These are phyloP conservation scores for Dentipellis sp. DNA, from an alignment of 768 basidiomycete genomes.

Conservation along the genomic window DNA sequence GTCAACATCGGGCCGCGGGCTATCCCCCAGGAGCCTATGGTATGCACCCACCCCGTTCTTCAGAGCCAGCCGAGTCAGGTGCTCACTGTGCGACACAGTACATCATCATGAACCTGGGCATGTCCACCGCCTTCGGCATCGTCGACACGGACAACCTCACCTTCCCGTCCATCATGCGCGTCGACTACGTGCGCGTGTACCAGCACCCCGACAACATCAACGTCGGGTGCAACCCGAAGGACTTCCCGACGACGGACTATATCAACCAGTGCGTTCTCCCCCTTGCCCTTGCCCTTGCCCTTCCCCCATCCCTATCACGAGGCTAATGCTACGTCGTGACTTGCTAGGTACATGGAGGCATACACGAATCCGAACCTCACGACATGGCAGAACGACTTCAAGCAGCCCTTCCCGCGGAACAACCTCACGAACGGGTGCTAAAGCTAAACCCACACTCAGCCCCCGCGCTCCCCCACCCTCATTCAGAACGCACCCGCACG, in stretches of 20 bases:
- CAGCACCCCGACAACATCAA: constrained; percentile 40
- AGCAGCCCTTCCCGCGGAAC: constrained; percentile 43
- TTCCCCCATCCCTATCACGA: too few relatives aligned
- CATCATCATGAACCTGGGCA: constrained; percentile 48
- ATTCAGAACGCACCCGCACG: too few relatives aligned
- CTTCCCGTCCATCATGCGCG: constrained; percentile 50
- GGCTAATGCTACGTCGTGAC: too few relatives aligned
- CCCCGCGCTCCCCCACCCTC: too few relatives aligned
- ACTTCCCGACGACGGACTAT: constrained; percentile 68
- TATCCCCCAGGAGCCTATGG: constrained; percentile 37
- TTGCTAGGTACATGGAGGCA: constrained; percentile 57
- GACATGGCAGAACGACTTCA: constrained; percentile 38
- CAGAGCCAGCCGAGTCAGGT: background rate
- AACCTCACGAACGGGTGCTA: too few relatives aligned
- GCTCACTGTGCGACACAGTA: too few relatives aligned
- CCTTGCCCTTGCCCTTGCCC: too few relatives aligned
- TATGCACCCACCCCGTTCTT: constrained; percentile 7
- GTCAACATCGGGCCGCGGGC: constrained; percentile 25
- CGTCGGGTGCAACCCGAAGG: constrained; percentile 59
- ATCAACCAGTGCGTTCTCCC: too few relatives aligned
- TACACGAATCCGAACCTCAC: constrained; percentile 60
- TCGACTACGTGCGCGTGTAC: constrained; percentile 82
- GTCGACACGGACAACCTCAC: constrained; percentile 44
- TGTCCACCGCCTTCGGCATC: constrained; percentile 48
- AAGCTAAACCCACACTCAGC: too few relatives aligned